These are phyloP conservation scores for Aegilops tauschii DNA, from an alignment of 176 grass and related monocot species.

Conservation along the genomic window DNA sequence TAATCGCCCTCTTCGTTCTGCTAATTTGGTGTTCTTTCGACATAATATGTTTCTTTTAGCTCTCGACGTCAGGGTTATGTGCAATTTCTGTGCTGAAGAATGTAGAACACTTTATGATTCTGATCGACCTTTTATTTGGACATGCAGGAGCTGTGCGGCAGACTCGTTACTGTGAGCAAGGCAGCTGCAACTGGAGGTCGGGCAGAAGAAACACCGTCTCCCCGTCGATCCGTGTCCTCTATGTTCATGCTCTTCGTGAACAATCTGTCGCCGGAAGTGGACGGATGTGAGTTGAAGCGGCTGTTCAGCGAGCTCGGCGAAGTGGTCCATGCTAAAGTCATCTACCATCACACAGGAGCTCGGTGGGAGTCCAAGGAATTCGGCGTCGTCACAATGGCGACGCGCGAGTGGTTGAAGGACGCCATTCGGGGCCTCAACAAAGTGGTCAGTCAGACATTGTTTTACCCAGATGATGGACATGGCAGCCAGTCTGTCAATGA, in stretches of 20 bases:
- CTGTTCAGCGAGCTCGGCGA: slow-evolving; percentile 73
- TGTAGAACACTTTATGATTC: not conserved
- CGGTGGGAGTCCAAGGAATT: slow-evolving; percentile 34
- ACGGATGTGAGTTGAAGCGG: slow-evolving; percentile 49
- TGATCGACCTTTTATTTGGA: slow-evolving; percentile 8
- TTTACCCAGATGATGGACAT: not conserved
- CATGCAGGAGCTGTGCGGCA: slow-evolving; percentile 56
- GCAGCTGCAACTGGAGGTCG: not conserved
- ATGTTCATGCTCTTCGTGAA: slow-evolving; percentile 60
- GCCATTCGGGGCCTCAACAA: slow-evolving; percentile 83
- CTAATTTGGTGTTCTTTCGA: not conserved
- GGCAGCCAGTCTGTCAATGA: too few species aligned
- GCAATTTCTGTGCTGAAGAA: not conserved
- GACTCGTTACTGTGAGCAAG: slow-evolving; percentile 47
- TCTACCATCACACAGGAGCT: slow-evolving; percentile 18
- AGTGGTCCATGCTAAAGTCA: slow-evolving; percentile 66
- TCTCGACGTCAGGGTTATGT: not conserved
- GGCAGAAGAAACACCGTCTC: not conserved
- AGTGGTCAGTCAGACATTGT: slow-evolving; percentile 26
- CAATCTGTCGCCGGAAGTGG: slow-evolving; percentile 63
- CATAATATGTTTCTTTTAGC: not conserved
- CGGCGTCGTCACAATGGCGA: slow-evolving; percentile 80
- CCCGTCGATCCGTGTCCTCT: not conserved
- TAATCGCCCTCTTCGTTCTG: not conserved
- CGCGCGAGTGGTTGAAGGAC: slow-evolving; percentile 55